Evolutionary conservation across 164 flowering plant species (phyloP), one percentile per base, ranked within the genome.

Genomic region (Vitis vinifera): DNA sequence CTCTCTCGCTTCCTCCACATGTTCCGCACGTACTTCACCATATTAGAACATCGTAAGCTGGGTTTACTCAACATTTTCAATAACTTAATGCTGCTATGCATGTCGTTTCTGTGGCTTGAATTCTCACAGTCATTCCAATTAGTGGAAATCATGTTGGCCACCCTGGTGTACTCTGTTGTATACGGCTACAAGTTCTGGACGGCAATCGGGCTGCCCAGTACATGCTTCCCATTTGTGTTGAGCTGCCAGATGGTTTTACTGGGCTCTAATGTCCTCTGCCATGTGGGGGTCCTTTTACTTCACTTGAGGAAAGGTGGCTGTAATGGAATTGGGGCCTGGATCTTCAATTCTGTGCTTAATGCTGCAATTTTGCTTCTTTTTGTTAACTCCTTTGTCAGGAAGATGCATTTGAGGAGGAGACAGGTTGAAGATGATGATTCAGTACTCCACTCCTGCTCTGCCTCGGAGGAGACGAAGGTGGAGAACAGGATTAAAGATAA

Each of bases 251-350:
- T 87, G 2, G 74, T 84, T 67, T 63, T 89, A 55, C 69, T 89
- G 71, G 87, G 84, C 0, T 87, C 91, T 53, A 87, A 90, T 71
- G 60, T 93, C 66, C 67, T 78, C 10, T 84, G 89, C 76, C 97
- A 93, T 65, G 50, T 85, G 3, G 97, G 91, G 51, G 98, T 89
- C 8, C 77, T 93, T 27, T 3, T 80, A 69, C 55, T 93, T 77
- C 98, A 93, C 68, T 80, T 87, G n/a, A 10, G 80, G 71, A 89
- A 82, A 69, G 98, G 96, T 0, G 94, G 93, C 27, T 93, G 98
- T 71, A 87, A 89, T 61, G 97, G 98, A 6, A 86, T 93, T 49
- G 95, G 93, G 0, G 97, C 97, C 0, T 93, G 97, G 98, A 44
- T 49, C 11, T 75, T 79, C 62, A 82, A 82, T 16, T 82, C 82